Base-by-base conservation (phyloP, 2,329 filamentous ascomycete species). In the Pseudogymnoascus sp. region DNA sequence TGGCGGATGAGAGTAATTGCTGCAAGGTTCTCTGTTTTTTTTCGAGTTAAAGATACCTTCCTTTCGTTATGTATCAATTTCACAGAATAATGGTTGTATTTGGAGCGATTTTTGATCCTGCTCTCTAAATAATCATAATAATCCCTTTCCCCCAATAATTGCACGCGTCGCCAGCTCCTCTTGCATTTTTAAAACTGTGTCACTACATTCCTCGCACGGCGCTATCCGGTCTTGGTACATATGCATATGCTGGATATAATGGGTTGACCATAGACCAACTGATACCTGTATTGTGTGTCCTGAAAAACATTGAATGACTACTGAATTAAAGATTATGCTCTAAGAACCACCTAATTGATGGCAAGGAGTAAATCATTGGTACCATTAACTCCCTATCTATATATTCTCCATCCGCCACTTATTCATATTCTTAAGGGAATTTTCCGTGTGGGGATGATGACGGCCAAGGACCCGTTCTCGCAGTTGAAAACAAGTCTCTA, bases 301-400 rank as follows among this genome's bases (percentile, higher is more conserved):
- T 5, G 11, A 14, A 45, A 45, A 23, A 14, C 2, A 14, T 23
- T 11, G 41, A 45, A 23, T 8, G 18, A 14, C 11, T 3, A 45
- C 41, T 6, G 12, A 45, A 25, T 25, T 14, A 45, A 45, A 5
- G 23, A 45, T n/a, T 45, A 45, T 14, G 16, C 40, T 1, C 11
- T 5, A 45, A 45, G 11, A 45, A 23, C 8, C 41, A 45, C 41
- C 18, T 7, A 12, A 14, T 45, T 16, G 2, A 14, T 3, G 25
- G 8, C 33, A 33, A 25, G n/a, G 14, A 33, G 18, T 3, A 14
- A 5, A 23, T 23, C 11, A 45, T 25, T 45, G 41, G 6, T 11
- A 65, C 25, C 18, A 63, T 64, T 35, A 6, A 14, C 6, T 14
- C 49, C 3, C 61, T 37, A 40, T 64, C 41, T 45, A 45, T 52